phyloP scores from a whole-genome alignment of 352 stramenopile species.

The Thraustochytrium striatum region DNA sequence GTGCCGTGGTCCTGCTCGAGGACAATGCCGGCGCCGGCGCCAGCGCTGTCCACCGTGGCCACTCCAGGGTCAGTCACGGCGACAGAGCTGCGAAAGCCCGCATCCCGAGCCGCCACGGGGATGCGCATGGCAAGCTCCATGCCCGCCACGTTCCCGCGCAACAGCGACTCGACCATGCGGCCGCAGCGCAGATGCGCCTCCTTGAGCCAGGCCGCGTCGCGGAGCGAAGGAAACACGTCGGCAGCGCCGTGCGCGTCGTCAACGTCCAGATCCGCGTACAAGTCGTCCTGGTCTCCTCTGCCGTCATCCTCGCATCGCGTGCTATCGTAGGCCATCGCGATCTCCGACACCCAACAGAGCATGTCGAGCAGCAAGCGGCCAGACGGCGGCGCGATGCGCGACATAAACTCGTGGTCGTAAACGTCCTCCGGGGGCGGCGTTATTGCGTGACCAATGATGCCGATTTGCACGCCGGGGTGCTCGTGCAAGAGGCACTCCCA shows the following conservation, averaged over 20 bases:
- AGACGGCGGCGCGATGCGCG: conserved; percentile 10
- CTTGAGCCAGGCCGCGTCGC: no score
- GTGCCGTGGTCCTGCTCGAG: no score
- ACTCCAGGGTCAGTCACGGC: no score
- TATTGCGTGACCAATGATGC: conserved; percentile 19
- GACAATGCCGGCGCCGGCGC: background rate
- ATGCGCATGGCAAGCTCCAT: conserved; percentile 31
- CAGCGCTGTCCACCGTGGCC: background rate
- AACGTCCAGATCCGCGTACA: background rate
- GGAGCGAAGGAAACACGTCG: no score
- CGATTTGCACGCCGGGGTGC: conserved; percentile 21
- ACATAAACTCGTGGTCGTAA: background rate
- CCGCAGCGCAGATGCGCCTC: no score
- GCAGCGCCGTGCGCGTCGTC: background rate
- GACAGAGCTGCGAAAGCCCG: background rate
- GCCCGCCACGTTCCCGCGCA: conserved; percentile 7
- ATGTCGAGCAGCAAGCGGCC: conserved; percentile 2
- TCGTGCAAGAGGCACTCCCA: conserved; percentile 23
- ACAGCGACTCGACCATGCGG: conserved; percentile 9
- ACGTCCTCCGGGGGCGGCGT: conserved; percentile 23
- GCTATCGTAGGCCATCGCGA: background rate
- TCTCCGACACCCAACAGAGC: background rate
- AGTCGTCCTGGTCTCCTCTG: background rate
- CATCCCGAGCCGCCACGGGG: background rate
- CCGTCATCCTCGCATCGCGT: background rate